A percentile compares a stretch with the other conserved stretches of the same genome.
Conservation (phyloP, 2,329 filamentous ascomycete species). For the Pestalotiopsis sp. region DNA sequence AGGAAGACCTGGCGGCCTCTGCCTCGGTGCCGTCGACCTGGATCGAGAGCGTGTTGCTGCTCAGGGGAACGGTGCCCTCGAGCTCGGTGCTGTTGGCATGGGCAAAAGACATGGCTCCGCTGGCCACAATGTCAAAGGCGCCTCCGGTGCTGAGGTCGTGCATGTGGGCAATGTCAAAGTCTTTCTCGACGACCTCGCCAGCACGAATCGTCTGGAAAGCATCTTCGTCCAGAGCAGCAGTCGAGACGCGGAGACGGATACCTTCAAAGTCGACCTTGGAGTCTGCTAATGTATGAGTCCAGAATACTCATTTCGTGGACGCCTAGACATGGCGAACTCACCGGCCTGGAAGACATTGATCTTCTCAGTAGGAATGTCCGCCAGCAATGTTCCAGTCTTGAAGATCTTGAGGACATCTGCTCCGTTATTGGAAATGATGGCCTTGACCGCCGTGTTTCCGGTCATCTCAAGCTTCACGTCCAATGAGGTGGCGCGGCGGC, state of each 20-base stretch:
- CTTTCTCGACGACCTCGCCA: slow-evolving; percentile 11
- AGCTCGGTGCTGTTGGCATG: not conserved
- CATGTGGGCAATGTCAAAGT: slow-evolving; percentile 15
- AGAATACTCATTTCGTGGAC: not conserved
- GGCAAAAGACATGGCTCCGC: slow-evolving; percentile 5
- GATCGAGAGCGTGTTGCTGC: not conserved
- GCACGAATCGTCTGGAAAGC: slow-evolving; percentile 16
- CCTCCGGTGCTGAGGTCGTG: slow-evolving; percentile 18
- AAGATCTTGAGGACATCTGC: slow-evolving; percentile 48
- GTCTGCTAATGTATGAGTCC: not conserved
- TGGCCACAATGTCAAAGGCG: slow-evolving; percentile 16
- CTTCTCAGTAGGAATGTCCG: slow-evolving; percentile 51
- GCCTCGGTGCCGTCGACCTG: slow-evolving; percentile 8
- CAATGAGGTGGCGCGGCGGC: slow-evolving; percentile 41
- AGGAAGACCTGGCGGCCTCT: not conserved
- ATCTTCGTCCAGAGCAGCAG: slow-evolving; percentile 11
- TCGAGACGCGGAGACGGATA: slow-evolving; percentile 14
- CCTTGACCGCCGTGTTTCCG: slow-evolving; percentile 54
- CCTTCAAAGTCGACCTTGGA: slow-evolving; percentile 17
- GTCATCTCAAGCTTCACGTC: slow-evolving; percentile 44
- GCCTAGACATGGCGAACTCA: slow-evolving; percentile 24
- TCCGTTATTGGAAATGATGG: slow-evolving; percentile 52
- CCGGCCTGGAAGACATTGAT: slow-evolving; percentile 46
- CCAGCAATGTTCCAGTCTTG: slow-evolving; percentile 53
- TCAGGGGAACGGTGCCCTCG: not conserved